Conservation (phyloP, 1,284 basidiomycete genomes). For the Mycosarcoma mackinlayi region DNA sequence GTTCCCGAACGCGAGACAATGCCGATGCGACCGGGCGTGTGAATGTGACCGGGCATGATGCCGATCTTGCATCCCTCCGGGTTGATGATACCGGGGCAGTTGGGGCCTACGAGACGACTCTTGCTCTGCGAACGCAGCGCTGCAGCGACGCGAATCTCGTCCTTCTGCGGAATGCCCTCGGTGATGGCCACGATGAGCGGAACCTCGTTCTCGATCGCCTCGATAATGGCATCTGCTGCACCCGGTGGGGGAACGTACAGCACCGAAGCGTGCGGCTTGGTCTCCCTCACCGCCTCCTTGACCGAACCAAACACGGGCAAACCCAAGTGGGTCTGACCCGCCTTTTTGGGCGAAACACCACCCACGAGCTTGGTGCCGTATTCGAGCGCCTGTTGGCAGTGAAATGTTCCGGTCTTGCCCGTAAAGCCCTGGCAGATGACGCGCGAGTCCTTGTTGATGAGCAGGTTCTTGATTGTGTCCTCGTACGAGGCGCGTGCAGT, state of each 20-base stretch:
- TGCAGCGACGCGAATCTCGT: constrained; percentile 78
- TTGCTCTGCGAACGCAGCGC: constrained; percentile 93
- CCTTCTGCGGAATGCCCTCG: constrained; percentile 68
- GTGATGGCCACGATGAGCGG: constrained; percentile 67
- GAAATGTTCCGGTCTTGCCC: constrained; percentile 99
- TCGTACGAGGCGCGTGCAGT: constrained; percentile 74
- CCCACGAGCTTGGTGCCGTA: constrained; percentile 98
- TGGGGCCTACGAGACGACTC: constrained; percentile 84
- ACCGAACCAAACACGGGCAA: constrained; percentile 95
- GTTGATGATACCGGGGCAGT: constrained; percentile 98
- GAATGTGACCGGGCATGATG: constrained; percentile 98
- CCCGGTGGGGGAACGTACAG: constrained; percentile 67
- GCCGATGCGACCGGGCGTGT: constrained; percentile 86
- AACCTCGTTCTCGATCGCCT: constrained; percentile 67
- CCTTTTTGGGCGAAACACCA: constrained; percentile 97
- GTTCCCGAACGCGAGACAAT: constrained; percentile 78
- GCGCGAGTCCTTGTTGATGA: constrained; percentile 88
- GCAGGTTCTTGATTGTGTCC: constrained; percentile 89
- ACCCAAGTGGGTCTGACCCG: constrained; percentile 92
- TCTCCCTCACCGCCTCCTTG: constrained; percentile 75
- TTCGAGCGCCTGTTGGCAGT: constrained; percentile 90
- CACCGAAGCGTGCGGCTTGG: constrained; percentile 65
- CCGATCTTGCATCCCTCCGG: constrained; percentile 98
- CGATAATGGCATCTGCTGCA: constrained; percentile 67
- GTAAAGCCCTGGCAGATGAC: constrained; percentile 69